Conservation (phyloP, 192 early-diverging fungal species). For the Gonapodya prolifera region DNA sequence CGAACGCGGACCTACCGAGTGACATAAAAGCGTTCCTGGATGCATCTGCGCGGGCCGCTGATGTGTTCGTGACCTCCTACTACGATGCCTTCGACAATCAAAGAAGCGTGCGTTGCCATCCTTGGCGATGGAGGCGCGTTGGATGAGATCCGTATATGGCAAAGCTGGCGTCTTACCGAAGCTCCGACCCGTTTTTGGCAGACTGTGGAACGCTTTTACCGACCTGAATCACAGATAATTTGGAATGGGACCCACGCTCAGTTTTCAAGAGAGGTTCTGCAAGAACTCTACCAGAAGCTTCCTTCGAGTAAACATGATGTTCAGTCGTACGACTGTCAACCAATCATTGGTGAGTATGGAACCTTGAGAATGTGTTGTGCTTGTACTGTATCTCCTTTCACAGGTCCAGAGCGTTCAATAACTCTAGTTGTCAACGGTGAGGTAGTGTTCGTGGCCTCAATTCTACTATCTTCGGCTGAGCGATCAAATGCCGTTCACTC, state of each 20-base stretch:
- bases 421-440: background rate
- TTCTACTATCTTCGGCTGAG: background rate
- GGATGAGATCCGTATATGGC: too few relatives aligned
- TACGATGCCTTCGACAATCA: background rate
- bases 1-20: background rate
- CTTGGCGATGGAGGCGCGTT: too few relatives aligned
- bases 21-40: background rate
- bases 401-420: background rate
- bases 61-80: background rate
- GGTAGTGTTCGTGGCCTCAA: background rate
- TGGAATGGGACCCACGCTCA: background rate
- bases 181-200: too few relatives aligned
- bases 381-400: background rate
- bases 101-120: background rate
- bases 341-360: background rate
- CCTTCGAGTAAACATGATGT: background rate
- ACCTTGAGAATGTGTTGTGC: background rate
- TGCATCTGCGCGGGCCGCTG: background rate
- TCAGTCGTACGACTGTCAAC: background rate
- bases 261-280: background rate
- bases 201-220: background rate
- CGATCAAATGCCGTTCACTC: background rate
- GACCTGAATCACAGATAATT: background rate
- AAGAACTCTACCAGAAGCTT: background rate
- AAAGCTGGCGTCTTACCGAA: too few relatives aligned